These are phyloP conservation scores for Alloascoidea hylecoeti DNA, from an alignment of 805 yeast species.

Conservation along the genomic window DNA sequence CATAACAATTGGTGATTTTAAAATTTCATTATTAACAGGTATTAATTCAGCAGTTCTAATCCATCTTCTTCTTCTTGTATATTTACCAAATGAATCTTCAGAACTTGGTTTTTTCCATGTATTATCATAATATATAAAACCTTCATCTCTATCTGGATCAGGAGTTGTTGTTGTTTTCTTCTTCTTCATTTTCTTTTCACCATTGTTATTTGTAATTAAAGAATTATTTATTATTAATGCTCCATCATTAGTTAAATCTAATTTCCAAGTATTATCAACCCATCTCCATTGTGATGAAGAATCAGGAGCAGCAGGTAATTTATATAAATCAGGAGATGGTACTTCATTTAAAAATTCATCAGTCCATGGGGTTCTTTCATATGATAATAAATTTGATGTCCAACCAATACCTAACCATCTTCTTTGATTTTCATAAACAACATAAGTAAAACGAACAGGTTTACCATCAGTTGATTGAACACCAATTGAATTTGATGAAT, in stretches of 20 bases:
- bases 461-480: background rate
- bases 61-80: constrained; percentile 94
- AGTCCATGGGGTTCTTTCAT: constrained; percentile 95
- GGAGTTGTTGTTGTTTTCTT: constrained; percentile 14
- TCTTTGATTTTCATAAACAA: constrained; percentile 86
- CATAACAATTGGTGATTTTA: constrained; percentile 1
- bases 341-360: constrained; percentile 89
- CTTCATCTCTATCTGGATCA: constrained; percentile 64
- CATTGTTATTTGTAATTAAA: too few species aligned
- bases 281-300: constrained; percentile 58
- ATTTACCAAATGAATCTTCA: constrained; percentile 78
- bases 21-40: background rate
- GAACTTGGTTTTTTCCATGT: constrained; percentile 81
- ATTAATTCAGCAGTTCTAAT: constrained; percentile 84
- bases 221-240: constrained; percentile 41
- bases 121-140: constrained; percentile 80
- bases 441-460: constrained; percentile 72
- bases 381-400: constrained; percentile 83
- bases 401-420: constrained; percentile 97
- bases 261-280: constrained; percentile 88
- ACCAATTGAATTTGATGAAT: background rate
- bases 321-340: constrained; percentile 61
- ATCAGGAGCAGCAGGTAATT: constrained; percentile 46
- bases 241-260: constrained; percentile 83
- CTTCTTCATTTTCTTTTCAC: too few species aligned